These are phyloP conservation scores for Stellera chamaejasme DNA, from an alignment of 345 rosid genomes.

Conservation along the genomic window DNA sequence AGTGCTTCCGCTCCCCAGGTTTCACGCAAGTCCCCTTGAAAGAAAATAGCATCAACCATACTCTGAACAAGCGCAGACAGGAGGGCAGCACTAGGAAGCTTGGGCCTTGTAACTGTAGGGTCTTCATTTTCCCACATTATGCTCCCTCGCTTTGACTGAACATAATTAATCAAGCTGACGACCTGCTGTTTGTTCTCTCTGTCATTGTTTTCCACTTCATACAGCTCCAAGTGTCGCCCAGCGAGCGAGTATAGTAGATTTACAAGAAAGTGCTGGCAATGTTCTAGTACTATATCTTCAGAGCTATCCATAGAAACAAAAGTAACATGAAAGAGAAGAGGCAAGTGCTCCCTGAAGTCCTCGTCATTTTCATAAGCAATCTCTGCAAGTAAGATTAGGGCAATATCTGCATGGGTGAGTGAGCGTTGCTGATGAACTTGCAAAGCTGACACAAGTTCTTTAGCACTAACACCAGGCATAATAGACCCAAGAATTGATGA, in stretches of 20 bases:
- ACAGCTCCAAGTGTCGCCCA: conserved; percentile 89
- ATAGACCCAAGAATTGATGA: conserved; percentile 53
- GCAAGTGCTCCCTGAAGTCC: conserved; percentile 93
- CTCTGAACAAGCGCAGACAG: conserved; percentile 90
- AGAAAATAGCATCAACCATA: conserved; percentile 96
- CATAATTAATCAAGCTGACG: conserved; percentile 83
- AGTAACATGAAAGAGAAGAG: conserved; percentile 85
- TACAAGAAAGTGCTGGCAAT: conserved; percentile 92
- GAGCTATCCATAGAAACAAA: conserved; percentile 98
- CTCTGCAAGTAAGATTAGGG: conserved; percentile 85
- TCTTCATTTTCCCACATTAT: conserved; percentile 99
- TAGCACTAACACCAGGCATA: conserved; percentile 67
- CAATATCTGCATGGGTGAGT: conserved; percentile 88
- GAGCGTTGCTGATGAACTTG: conserved; percentile 96
- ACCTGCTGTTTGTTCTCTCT: conserved; percentile 96
- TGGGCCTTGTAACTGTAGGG: conserved; percentile 61
- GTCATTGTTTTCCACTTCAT: conserved; percentile 84
- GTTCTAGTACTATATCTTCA: conserved; percentile 92
- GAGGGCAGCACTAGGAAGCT: conserved; percentile 89
- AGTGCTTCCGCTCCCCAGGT: conserved; percentile 96
- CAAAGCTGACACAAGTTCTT: conserved; percentile 88
- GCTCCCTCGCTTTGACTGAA: conserved; percentile 91
- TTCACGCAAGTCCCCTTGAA: conserved; percentile 95
- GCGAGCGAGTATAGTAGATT: conserved; percentile 89
- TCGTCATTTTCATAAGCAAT: conserved; percentile 93